These are phyloP conservation scores for Tuber brumale DNA, from an alignment of 495 filamentous ascomycete genomes.

Conservation along the genomic window DNA sequence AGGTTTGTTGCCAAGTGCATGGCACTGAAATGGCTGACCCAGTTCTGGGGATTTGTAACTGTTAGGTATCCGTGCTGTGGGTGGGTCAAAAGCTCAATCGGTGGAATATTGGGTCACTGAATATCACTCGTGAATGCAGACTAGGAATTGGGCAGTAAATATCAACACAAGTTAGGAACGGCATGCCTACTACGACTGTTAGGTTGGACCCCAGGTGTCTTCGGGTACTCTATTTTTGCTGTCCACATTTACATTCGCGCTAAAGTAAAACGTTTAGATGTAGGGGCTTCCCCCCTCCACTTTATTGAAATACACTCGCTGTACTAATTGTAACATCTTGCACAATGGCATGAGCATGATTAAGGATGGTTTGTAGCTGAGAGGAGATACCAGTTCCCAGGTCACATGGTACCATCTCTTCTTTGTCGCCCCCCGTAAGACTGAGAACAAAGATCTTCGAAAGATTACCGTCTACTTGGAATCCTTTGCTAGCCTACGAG, in stretches of 20 bases:
- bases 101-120: neutral
- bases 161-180: neutral
- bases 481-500: constrained; percentile 11
- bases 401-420: neutral
- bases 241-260: neutral
- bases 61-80: neutral
- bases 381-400: neutral
- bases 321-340: neutral
- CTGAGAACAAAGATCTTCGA: neutral
- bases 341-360: neutral
- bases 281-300: neutral
- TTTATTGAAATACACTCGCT: neutral
- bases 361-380: neutral
- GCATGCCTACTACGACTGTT: neutral
- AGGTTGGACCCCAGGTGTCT: neutral
- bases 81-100: neutral
- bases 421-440: neutral
- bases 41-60: too few relatives aligned
- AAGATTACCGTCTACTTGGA: neutral
- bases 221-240: neutral
- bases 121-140: neutral
- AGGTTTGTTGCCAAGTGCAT: too few relatives aligned
- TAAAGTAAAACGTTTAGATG: neutral
- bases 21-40: too few relatives aligned
- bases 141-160: neutral